Evolutionary conservation across 1,139 yeast species (phyloP).

Genomic region (Nakaseomyces delphensis): DNA sequence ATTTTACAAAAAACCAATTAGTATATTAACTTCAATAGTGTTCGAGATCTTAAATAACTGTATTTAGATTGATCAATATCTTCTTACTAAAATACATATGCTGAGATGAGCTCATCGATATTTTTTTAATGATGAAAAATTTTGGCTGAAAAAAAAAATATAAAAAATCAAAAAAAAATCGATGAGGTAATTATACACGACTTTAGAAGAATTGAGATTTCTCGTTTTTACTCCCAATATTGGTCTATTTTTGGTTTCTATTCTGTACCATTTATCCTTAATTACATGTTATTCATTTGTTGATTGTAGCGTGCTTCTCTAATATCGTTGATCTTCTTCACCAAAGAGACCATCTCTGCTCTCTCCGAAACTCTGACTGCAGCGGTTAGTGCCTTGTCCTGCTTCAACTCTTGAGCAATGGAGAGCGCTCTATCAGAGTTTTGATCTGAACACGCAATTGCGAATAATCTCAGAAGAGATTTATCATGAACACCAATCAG

Average conservation of each 20-base stretch:
- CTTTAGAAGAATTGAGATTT: no score
- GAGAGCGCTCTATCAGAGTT: constrained; percentile 60
- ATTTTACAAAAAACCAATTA: no score
- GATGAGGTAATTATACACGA: constrained; percentile 5
- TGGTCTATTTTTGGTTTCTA: no score
- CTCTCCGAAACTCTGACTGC: constrained; percentile 80
- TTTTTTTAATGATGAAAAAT: no score
- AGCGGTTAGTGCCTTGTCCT: constrained; percentile 72
- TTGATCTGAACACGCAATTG: constrained; percentile 64
- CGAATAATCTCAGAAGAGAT: constrained; percentile 65
- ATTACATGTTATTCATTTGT: constrained; percentile 22
- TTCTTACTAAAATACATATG: not conserved
- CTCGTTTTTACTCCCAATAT: no score
- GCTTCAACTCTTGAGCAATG: constrained; percentile 58
- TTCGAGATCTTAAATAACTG: no score
- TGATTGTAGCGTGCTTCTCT: constrained; percentile 48
- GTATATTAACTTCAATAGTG: no score
- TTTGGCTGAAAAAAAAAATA: not conserved
- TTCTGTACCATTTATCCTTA: not conserved
- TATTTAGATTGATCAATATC: no score
- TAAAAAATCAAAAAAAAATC: not conserved
- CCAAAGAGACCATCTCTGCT: constrained; percentile 56
- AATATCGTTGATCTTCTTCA: constrained; percentile 56
- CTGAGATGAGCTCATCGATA: constrained; percentile 6
- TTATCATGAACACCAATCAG: constrained; percentile 57